These are phyloP conservation scores for Saccharomyces cerevisiae DNA, from an alignment of 805 yeast genomes.

Conservation along the genomic window DNA sequence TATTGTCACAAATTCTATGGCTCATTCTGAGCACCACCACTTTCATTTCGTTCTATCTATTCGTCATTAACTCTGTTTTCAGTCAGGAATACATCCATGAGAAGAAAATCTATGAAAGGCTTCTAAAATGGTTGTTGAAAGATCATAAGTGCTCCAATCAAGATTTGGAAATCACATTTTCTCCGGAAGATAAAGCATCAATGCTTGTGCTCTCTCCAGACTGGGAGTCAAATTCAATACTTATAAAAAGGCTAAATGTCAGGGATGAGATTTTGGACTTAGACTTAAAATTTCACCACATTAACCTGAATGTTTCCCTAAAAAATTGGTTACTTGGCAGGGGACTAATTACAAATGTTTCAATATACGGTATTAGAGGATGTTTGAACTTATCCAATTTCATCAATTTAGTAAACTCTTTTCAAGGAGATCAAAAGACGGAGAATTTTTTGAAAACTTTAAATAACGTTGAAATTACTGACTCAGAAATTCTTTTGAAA, in stretches of 20 bases:
- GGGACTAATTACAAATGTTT: conserved; percentile 74
- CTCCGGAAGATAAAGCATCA: conserved; percentile 32
- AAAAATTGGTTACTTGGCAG: conserved; percentile 79
- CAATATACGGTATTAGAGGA: conserved; percentile 77
- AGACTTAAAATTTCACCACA: conserved; percentile 71
- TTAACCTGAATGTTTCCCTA: conserved; percentile 71
- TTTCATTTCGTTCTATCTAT: conserved; percentile 69
- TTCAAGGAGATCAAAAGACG: conserved; percentile 1
- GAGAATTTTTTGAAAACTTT: conserved; percentile 1
- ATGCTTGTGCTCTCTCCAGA: conserved; percentile 72
- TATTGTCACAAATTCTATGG: conserved; percentile 76
- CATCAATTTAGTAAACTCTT: background rate
- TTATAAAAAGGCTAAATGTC: conserved; percentile 33
- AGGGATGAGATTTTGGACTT: conserved; percentile 45
- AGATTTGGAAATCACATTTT: conserved; percentile 72
- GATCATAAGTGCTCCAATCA: conserved; percentile 29
- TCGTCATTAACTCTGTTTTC: conserved; percentile 69
- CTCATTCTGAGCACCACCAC: conserved; percentile 83
- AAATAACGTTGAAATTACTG: background rate
- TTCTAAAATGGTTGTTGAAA: conserved; percentile 53
- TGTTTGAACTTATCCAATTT: background rate
- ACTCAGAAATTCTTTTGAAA: background rate
- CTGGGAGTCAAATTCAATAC: conserved; percentile 80
- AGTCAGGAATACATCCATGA: conserved; percentile 69
- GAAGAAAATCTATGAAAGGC: conserved; percentile 70